phyloP scores from a whole-genome alignment of 139 green algal genomes.

The Haematococcus lacustris region DNA sequence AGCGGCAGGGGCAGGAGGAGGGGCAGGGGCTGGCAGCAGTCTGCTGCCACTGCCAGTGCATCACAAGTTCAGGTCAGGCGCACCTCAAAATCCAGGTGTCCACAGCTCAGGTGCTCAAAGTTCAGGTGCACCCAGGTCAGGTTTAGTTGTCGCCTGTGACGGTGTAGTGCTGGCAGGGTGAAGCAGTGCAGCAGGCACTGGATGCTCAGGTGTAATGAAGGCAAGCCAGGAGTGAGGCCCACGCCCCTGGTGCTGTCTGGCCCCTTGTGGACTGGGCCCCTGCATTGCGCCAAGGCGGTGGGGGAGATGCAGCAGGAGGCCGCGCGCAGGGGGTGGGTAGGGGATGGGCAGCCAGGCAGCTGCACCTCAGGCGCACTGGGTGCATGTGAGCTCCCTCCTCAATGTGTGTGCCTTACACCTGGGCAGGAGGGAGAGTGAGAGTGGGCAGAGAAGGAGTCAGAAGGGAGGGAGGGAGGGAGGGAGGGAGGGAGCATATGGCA shows the following conservation, averaged over 20 bases:
- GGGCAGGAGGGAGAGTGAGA: too few relatives aligned
- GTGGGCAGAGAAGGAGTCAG: too few relatives aligned
- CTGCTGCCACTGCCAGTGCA: background rate
- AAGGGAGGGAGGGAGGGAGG: too few relatives aligned
- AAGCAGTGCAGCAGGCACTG: background rate
- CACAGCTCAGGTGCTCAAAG: background rate
- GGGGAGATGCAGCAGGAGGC: conserved; percentile 19
- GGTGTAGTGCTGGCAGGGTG: too few relatives aligned
- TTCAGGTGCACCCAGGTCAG: too few relatives aligned
- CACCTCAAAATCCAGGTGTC: background rate
- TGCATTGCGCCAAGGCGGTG: conserved; percentile 41
- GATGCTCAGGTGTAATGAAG: background rate
- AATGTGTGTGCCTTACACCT: too few relatives aligned
- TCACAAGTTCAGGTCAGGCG: background rate
- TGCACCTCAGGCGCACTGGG: too few relatives aligned
- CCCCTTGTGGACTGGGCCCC: conserved; percentile 45
- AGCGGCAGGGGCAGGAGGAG: background rate
- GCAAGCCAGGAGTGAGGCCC: too few relatives aligned
- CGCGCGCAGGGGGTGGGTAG: background rate
- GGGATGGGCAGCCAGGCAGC: too few relatives aligned
- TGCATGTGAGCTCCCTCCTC: too few relatives aligned
- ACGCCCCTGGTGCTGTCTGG: conserved; percentile 30
- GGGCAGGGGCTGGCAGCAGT: background rate
- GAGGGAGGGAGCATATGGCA: too few relatives aligned
- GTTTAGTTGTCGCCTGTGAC: too few relatives aligned